Evolutionary conservation across 1,284 basidiomycete genomes (phyloP).

Genomic region (Apiotrichum veenhuisii): DNA sequence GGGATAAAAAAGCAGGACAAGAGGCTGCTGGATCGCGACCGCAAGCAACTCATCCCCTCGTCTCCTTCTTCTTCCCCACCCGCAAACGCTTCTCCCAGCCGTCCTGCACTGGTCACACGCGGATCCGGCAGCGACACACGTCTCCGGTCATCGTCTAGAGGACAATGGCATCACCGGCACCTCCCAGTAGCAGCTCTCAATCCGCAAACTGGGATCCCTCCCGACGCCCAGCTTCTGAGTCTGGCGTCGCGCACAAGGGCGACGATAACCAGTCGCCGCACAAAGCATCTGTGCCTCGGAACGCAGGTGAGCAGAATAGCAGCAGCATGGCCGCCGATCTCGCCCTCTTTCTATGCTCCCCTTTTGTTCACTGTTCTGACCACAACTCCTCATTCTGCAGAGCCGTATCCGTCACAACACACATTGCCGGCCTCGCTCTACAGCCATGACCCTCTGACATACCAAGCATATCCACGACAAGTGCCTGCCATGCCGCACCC

Average conservation of each 20-base stretch:
- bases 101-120: neutral
- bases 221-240: neutral
- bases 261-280: neutral
- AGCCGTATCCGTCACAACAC: neutral
- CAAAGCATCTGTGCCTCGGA: neutral
- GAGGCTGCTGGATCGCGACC: no score
- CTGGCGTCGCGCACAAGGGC: neutral
- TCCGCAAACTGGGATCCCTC: neutral
- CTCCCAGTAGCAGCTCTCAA: neutral
- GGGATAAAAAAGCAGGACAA: no score
- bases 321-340: no score
- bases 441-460: slow-evolving; percentile 3
- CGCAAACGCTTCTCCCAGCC: neutral
- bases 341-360: neutral
- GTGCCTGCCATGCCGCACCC: neutral
- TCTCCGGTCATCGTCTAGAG: neutral
- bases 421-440: neutral
- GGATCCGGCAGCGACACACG: neutral
- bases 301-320: neutral
- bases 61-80: neutral
- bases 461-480: slow-evolving; percentile 4
- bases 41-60: neutral
- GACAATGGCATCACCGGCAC: neutral
- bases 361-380: neutral
- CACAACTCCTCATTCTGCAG: neutral